Evolutionary conservation across 1,284 basidiomycete genomes (phyloP), one percentile per base, ranked within the genome.

Genomic region (Pulchroboletus neoregius): DNA sequence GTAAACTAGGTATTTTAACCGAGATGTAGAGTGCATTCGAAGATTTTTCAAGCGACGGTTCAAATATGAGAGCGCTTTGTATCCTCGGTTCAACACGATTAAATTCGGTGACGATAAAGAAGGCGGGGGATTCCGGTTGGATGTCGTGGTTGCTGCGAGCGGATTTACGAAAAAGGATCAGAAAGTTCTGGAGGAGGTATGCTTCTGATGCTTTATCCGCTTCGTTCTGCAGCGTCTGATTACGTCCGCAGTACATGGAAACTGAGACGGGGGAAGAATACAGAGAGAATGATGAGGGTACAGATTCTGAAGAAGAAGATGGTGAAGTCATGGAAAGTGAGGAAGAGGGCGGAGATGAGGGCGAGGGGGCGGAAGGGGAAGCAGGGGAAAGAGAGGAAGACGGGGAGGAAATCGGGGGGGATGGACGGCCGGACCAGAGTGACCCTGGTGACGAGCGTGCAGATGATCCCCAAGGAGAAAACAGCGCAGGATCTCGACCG

Each of bases 21-120:
- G 96, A 28, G 96, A 99, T 66, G 96, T 99, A 12, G 87, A 95
- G 51, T 97, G 96, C 66, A 93, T 99, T 54, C 81, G 92, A 35
- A 84, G 82, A 9, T 99, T 98, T 72, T 99, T 99, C 78, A 79
- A 77, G 54, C 81, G 92, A 52, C 74, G 94, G 18, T 99, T 98
- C 72, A 81, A 86, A 47, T 99, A 95, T 66, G 92, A 97, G 69
- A 94, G 92, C 50, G 75, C 79, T 0, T 70, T 93, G 27, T 97
- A 89, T 68, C 95, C 96, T 5, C 81, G 79, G 47, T 95, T 95
- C 72, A 78, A 75, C 53, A 81, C 78, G 54, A 77, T 79, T 0
- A 55, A 87, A 52, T 70, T 72, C 23, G 74, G 78, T 38, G 73
- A 70, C 20, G 67, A 71, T 10, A 49, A 60, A 44, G 70, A 71